phyloP scores from a whole-genome alignment of 2,329 filamentous ascomycete genomes.

The Colletotrichum nymphaeae region DNA sequence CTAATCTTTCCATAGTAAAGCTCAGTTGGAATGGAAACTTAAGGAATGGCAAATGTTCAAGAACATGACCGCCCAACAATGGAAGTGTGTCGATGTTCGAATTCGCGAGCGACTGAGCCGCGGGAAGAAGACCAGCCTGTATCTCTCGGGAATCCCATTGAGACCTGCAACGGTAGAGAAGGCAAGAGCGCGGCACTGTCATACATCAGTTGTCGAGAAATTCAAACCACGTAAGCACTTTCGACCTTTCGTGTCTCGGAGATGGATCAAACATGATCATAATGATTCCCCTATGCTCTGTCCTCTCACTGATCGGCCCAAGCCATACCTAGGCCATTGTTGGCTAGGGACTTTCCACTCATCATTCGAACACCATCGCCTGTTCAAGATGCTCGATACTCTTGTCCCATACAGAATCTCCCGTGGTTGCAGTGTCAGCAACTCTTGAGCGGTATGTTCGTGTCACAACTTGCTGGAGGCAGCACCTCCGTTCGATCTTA shows the following conservation, averaged over 20 bases:
- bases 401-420: not conserved
- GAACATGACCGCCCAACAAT: not conserved
- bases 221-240: not conserved
- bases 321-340: not conserved
- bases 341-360: not conserved
- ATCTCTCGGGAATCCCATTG: not conserved
- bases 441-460: not conserved
- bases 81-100: not conserved
- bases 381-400: not conserved
- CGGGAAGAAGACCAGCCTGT: not conserved
- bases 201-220: not conserved
- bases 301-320: not conserved
- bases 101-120: not conserved
- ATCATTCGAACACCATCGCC: not conserved
- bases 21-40: not conserved
- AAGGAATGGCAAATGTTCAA: constrained; percentile 15
- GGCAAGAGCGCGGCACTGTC: not conserved
- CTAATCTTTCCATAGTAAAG: not conserved
- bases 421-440: not conserved
- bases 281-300: not conserved
- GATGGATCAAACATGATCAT: no score
- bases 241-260: accelerated
- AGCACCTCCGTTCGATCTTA: no score
- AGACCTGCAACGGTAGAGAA: accelerated
- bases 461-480: no score